Base-by-base conservation (phyloP, 2,329 filamentous ascomycete species). In the Tolypocladium ovalisporum region DNA sequence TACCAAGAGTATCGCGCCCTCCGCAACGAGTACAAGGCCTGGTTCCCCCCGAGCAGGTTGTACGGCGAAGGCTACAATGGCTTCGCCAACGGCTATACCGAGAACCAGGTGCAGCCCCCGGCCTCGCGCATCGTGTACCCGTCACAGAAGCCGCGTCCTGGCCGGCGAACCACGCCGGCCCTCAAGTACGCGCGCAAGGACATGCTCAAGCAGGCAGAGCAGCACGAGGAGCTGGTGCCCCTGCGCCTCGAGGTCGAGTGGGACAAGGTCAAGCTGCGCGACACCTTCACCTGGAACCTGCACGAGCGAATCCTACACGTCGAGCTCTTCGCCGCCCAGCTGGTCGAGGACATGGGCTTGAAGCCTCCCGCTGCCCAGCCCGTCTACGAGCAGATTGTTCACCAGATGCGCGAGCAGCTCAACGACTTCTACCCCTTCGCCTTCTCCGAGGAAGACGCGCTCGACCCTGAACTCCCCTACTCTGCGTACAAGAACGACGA, bases 271-370 rank as follows among this genome's bases (percentile, higher is more conserved):
- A 94, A 94, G 73, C 79, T 99, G 60, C 88, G 94, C 70, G 94
- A 99, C 72, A 97, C 94, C 1, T 97, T 99, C 64, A 97, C 94
- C 3, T 99, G 93, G 92, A 99, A 99, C 71, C 79, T 97, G 39
- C 90, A 97, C 74, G 94, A 99, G 70, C 87, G 92, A 58, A 81
- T 94, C 15, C 83, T 95, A 3, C 80, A 84, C 27, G 83, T 87
- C 24, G 88, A 96, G 58, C 72, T 94, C 13, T 97, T 97, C 70
- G 89, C 92, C 1, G 85, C 90, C 58, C 91, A 94, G 69, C 79
- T 99, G 24, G 84, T 97, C 7, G 94, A 99, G 71, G 94, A 99
- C 68, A 83, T 99, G 67, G 89, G 90, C 3, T 74, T 89, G 34
- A 88, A 92, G 65, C 81, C 87, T 39, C 86, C 90, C 54, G 81